Percentiles rank a stretch among this genome's conserved stretches.
These are phyloP conservation scores for Nasturtium officinale DNA, from an alignment of 345 rosid genomes.

Conservation along the genomic window DNA sequence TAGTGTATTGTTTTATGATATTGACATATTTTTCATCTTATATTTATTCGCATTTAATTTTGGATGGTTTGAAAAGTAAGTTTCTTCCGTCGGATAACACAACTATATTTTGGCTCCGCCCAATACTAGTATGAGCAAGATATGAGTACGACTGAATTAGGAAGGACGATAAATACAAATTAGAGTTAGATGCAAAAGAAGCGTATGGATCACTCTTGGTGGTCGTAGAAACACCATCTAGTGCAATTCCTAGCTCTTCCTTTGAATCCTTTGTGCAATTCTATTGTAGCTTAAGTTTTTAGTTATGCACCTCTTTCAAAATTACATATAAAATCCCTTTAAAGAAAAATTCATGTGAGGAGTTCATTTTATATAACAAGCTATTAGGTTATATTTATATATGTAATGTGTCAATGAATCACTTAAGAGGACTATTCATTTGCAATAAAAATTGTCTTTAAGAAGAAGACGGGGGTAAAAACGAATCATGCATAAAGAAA, in stretches of 20 bases:
- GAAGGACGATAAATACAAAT: not conserved
- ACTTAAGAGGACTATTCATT: not conserved
- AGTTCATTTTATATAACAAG: slow-evolving; percentile 1
- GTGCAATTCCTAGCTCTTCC: not conserved
- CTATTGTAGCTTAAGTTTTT: not conserved
- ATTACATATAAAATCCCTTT: too few relatives aligned
- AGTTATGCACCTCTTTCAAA: not conserved
- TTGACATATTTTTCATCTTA: not conserved
- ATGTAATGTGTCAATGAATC: not conserved
- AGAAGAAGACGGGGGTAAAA: not conserved
- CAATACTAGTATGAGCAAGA: not conserved
- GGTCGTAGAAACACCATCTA: not conserved
- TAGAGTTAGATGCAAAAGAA: too few relatives aligned
- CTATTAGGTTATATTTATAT: not conserved
- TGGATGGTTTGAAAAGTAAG: slow-evolving; percentile 13
- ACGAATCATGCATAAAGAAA: slow-evolving; percentile 5
- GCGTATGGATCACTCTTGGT: not conserved
- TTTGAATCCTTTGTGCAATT: not conserved
- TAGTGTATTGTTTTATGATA: not conserved
- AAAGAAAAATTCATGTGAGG: not conserved
- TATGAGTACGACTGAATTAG: not conserved
- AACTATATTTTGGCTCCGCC: not conserved
- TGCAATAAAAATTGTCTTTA: not conserved
- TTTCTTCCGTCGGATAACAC: not conserved
- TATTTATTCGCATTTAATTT: not conserved